Evolutionary conservation across 257 asterid species (phyloP).

Genomic region (Solanum piurae): DNA sequence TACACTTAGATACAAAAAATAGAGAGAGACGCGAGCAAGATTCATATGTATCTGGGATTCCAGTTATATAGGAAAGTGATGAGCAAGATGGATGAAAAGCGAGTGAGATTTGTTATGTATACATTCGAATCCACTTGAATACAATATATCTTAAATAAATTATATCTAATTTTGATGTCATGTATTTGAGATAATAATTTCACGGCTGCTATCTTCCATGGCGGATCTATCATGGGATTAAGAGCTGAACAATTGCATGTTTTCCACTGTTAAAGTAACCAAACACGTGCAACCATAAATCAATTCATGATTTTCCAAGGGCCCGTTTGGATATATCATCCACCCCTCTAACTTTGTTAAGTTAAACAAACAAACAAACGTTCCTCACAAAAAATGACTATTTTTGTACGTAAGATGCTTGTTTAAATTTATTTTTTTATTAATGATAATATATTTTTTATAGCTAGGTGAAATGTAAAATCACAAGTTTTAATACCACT

Average conservation of each 20-base stretch:
- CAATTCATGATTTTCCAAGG: background rate
- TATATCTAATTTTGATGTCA: too few relatives aligned
- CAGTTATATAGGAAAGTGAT: too few relatives aligned
- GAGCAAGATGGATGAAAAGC: too few relatives aligned
- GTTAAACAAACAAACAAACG: background rate
- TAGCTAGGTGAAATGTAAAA: too few relatives aligned
- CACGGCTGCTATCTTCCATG: background rate
- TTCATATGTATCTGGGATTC: too few relatives aligned
- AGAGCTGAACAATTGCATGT: background rate
- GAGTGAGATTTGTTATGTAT: too few relatives aligned
- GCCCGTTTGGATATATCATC: background rate
- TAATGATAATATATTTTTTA: background rate
- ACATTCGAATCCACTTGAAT: accelerated
- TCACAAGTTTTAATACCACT: background rate
- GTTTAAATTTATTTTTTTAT: background rate
- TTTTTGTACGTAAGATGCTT: background rate
- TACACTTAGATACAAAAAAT: too few relatives aligned
- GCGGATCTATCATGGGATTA: background rate
- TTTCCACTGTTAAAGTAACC: background rate
- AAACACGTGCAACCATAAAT: background rate
- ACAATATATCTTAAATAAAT: accelerated
- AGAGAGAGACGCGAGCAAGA: too few relatives aligned
- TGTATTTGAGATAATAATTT: too few relatives aligned
- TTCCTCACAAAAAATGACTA: background rate
- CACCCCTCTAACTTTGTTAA: background rate